Evolutionary conservation across 371 early-diverging fungal genomes (phyloP), one percentile per base, ranked within the genome.

Genomic region (Apophysomyces trapeziformis): DNA sequence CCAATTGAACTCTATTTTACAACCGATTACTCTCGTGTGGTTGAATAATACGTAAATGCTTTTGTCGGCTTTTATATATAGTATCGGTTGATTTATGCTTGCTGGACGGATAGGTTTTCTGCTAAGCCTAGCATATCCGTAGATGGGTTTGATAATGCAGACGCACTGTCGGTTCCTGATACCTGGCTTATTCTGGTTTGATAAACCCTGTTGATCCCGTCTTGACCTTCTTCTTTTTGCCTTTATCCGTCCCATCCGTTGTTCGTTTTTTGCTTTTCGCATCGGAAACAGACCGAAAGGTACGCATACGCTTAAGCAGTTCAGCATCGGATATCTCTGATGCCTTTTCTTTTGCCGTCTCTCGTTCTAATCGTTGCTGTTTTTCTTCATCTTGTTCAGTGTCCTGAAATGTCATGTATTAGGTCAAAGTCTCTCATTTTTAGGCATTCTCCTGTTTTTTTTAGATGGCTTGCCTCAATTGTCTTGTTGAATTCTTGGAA

Each of bases 401-500:
- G 60, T 72, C 47, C 36, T 61, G 26, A 21, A 11, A 38, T 43
- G 39, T 1, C 45, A 50, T 1, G 44, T 18, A 61, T 14, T 61
- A 32, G 8, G 32, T 50, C 26, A 13, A 57, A 26, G 32, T 26
- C 2, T 63, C 14, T 35, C 26, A 1, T 13, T n/a, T 60, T 16
- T 37, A 26, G 32, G 32, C 2, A 2, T 26, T 26, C 2, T 26
- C 32, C 0, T 26, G 32, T 26, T 26, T 26, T 26, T 0, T 26
- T 18, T 12, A 36, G 9, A 1, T 21, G 16, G 12, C 59, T 45
- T 65, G 82, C 86, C 76, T 82, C 81, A 1, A 80, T 70, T 35
- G 38, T 32, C 57, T 80, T 75, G 57, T 86, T 86, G 60, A 86
- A 86, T 46, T 78, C 68, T 60, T 83, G 75, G 37, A 83, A 86